These are phyloP conservation scores for Amanita jacksonii DNA, from an alignment of 768 basidiomycete genomes.

Conservation along the genomic window DNA sequence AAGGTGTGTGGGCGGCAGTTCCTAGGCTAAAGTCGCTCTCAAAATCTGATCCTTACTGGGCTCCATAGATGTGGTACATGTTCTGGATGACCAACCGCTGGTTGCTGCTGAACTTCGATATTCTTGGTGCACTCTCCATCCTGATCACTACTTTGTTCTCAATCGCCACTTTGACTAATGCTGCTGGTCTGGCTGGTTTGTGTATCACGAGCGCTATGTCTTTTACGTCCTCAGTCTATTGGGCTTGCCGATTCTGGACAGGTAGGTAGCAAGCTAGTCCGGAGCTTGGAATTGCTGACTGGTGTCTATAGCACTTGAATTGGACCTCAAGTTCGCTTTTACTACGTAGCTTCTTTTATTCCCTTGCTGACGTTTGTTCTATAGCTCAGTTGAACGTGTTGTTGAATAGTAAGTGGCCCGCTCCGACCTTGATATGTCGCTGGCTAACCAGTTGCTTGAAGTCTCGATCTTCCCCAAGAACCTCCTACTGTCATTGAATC, in stretches of 20 bases:
- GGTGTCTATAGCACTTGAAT: slow-evolving; percentile 45
- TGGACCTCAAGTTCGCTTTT: slow-evolving; percentile 60
- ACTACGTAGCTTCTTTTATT: not conserved
- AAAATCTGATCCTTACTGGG: too few relatives aligned
- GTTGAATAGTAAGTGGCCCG: slow-evolving; percentile 57
- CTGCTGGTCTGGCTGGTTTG: slow-evolving; percentile 55
- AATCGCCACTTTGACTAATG: slow-evolving; percentile 44
- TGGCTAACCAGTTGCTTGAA: slow-evolving; percentile 8
- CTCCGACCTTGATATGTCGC: not conserved
- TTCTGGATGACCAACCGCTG: slow-evolving; percentile 90
- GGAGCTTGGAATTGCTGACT: not conserved
- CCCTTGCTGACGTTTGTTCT: slow-evolving; percentile 7
- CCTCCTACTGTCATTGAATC: slow-evolving; percentile 68
- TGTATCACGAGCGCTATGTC: slow-evolving; percentile 67
- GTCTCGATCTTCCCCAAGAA: slow-evolving; percentile 77
- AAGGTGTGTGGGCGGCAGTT: slow-evolving; percentile 52
- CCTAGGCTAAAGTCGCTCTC: too few relatives aligned
- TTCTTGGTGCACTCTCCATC: slow-evolving; percentile 63
- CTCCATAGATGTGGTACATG: slow-evolving; percentile 79
- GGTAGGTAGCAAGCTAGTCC: slow-evolving; percentile 13
- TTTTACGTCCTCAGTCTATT: slow-evolving; percentile 41
- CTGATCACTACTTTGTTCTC: slow-evolving; percentile 71
- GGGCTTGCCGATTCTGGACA: slow-evolving; percentile 45
- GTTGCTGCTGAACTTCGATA: slow-evolving; percentile 78
- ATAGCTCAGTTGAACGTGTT: slow-evolving; percentile 81